Base-by-base conservation (phyloP, 176 grass and related monocot genomes). In the Aegilops longissima region DNA sequence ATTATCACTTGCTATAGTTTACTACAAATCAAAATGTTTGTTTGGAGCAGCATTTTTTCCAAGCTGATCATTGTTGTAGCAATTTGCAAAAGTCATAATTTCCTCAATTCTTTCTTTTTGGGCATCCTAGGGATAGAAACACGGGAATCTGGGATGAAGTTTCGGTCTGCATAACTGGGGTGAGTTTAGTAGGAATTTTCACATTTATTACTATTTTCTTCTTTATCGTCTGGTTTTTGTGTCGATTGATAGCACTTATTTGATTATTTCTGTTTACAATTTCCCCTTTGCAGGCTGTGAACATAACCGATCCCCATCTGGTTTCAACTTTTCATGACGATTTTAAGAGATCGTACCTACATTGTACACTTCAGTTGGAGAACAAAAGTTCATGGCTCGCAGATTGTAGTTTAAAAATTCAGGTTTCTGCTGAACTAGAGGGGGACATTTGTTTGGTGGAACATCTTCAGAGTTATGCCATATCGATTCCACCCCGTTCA, bases 71-170 rank as follows among this genome's bases (percentile, higher is more conserved):
- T 84, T 51, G 2, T 66, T 56, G 66, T 56, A 51, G n/a, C 35
- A 80, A 63, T 84, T 84, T 24, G 21, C 17, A 49, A 75, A 12
- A 47, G 1, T 20, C 80, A 21, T 8, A 49, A 6, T 84, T 66
- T 35, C 16, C 58, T 16, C 78, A 3, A 8, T 27, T 16, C 14
- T 84, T n/a, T 82, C 78, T 64, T 68, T 54, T 54, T 54, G 51
- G 51, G 35, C 70, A 80, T 34, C 73, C 14, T 82, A 98, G 97
- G 87, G 97, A 98, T 81, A 93, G 97, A 74, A 98, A 98, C 84
- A 98, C 97, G 0, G 97, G 97, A 79, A 98, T 98, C 70, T 96
- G 97, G 97, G 97, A 98, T 96, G 97, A 98, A 91, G 94, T 98
- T 35, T 98, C 97, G 47, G 83, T 98, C 85, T 92, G 85, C 45